Conservation (phyloP, 139 green algal species). For the Nannochloris sp. region DNA sequence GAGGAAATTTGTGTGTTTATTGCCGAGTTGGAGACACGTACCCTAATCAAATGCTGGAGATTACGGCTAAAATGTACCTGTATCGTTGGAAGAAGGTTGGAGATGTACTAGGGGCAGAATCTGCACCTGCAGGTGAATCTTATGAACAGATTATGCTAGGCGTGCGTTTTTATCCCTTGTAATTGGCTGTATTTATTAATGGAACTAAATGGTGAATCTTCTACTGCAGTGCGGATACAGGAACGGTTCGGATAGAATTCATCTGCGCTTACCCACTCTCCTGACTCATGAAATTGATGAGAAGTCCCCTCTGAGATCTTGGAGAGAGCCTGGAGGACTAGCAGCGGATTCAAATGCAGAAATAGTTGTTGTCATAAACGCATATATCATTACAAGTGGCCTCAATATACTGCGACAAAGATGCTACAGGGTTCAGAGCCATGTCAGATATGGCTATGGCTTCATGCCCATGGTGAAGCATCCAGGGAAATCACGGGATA, state of each 20-base stretch:
- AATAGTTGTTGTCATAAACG: constrained; percentile 48
- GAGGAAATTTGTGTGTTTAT: constrained; percentile 14
- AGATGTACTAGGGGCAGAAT: not conserved
- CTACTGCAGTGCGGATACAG: constrained; percentile 30
- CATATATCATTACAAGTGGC: constrained; percentile 33
- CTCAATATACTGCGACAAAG: constrained; percentile 42
- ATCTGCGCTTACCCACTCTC: constrained; percentile 53
- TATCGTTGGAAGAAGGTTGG: constrained; percentile 52
- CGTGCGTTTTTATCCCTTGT: not conserved
- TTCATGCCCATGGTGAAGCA: constrained; percentile 39
- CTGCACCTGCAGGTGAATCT: constrained; percentile 2
- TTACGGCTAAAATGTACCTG: constrained; percentile 47
- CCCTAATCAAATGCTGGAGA: constrained; percentile 63
- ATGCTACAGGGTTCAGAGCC: constrained; percentile 31
- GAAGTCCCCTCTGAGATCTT: constrained; percentile 31
- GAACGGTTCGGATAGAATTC: constrained; percentile 29
- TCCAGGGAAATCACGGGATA: constrained; percentile 22
- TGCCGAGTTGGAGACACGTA: constrained; percentile 57
- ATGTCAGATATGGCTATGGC: constrained; percentile 32
- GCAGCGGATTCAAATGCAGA: constrained; percentile 38
- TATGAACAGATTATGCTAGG: not conserved
- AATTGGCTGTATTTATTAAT: not conserved
- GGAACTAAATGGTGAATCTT: not conserved
- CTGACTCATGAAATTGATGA: constrained; percentile 48
- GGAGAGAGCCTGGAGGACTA: constrained; percentile 18